Conservation (phyloP, 2,329 filamentous ascomycete genomes). For the Aspergillus unguis region DNA sequence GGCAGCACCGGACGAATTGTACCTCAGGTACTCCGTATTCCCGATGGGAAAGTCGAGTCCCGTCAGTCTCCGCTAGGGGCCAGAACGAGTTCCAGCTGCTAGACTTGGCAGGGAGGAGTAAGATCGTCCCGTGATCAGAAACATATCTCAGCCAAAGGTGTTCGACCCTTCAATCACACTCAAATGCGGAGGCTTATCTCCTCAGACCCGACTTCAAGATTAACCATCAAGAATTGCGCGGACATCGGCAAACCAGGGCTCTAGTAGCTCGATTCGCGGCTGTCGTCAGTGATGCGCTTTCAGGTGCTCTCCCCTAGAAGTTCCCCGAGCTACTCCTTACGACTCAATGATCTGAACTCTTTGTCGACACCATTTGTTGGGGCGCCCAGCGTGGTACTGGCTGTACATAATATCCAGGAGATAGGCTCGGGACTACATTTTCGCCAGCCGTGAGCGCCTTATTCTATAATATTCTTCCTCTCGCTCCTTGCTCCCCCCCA, state of each 20-base stretch:
- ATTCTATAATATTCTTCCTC: not conserved
- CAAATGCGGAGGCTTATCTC: not conserved
- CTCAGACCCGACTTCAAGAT: not conserved
- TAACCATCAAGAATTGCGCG: not conserved
- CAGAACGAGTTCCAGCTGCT: not conserved
- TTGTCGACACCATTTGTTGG: constrained; percentile 3
- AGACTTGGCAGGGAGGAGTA: not conserved
- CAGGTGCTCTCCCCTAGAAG: constrained; percentile 8
- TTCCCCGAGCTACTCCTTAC: constrained; percentile 8
- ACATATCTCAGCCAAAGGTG: not conserved
- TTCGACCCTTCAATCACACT: not conserved
- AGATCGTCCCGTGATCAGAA: constrained; percentile 7
- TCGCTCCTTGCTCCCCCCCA: not conserved
- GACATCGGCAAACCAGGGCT: not conserved
- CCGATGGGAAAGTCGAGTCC: not conserved
- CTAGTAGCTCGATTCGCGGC: constrained; percentile 3
- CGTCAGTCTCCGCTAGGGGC: not conserved
- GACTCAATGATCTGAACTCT: constrained; percentile 14
- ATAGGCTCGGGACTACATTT: not conserved
- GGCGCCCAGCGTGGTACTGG: not conserved
- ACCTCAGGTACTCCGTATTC: not conserved
- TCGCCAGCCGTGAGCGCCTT: not conserved
- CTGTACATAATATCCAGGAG: not conserved
- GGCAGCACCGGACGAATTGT: not conserved
- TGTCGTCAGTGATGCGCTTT: constrained; percentile 15